Evolutionary conservation across 2,329 filamentous ascomycete genomes (phyloP), one percentile per base, ranked within the genome.

Genomic region (Tolypocladium amazonense): DNA sequence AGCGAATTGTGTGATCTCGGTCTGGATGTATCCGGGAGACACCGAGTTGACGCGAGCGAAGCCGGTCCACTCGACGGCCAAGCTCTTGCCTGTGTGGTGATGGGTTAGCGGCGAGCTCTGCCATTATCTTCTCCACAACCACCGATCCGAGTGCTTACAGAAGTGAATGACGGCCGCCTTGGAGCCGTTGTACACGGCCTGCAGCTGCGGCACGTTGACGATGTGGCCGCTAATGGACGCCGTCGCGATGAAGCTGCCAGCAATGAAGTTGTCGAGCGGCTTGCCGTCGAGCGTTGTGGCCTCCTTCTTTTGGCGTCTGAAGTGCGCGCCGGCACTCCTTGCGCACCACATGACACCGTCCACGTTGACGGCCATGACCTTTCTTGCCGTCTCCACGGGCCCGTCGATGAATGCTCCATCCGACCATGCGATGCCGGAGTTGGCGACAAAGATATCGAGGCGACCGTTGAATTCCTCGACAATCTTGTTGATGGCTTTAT

Each of bases 291-390:
- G 65, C 33, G 84, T 83, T 0, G 84, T 87, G 27, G 84, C 82
- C 69, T 90, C 84, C 61, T 81, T 75, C 76, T 87, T 87, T 71
- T 92, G 88, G 35, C 86, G 78, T 55, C 86, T 77, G 78, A 87
- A 93, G 71, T 90, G 84, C 56, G 79, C 75, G 9, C 86, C 89
- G 0, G 88, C 88, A 0, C 84, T 85, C 66, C 82, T 82, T 43
- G 88, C 89, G 69, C 85, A 90, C 80, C 89, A 93, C 75, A 88
- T 91, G 45, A 88, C 88, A 57, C 88, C 87, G 71, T 90, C 88
- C 18, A 93, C 74, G 71, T 94, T 89, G 56, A 88, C 87, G 55
- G 79, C 76, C 65, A 91, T 79, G 45, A 93, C 87, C 62, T 85
- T 81, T 56, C 80, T 79, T 75, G 89, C 89, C 66, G 84, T 82